Conservation (phyloP, 306 rosid species). For the Purshia tridentata region DNA sequence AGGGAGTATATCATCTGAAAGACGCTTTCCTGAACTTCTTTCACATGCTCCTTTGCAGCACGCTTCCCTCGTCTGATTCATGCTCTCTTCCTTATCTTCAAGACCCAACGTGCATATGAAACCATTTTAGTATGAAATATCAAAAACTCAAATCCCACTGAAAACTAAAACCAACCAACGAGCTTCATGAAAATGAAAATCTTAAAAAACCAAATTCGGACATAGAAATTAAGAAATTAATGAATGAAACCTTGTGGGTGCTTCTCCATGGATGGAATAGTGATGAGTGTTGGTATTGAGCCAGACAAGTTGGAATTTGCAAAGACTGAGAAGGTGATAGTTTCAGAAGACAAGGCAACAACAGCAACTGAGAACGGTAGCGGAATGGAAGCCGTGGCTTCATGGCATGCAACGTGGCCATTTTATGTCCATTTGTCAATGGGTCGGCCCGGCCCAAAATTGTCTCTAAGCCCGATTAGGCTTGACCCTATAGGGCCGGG, state of each 20-base stretch:
- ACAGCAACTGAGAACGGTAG: not conserved
- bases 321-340: not conserved
- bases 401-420: constrained; percentile 42
- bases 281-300: not conserved
- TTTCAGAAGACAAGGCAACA: constrained; percentile 8
- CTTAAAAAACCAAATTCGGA: not conserved
- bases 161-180: not conserved
- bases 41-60: constrained; percentile 30
- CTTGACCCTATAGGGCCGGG: too few species aligned
- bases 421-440: not conserved
- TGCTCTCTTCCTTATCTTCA: constrained; percentile 23
- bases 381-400: constrained; percentile 12
- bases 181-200: not conserved
- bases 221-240: not conserved
- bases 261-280: constrained; percentile 26
- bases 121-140: not conserved
- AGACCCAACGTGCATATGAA: not conserved
- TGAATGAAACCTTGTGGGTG: constrained; percentile 10
- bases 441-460: too few species aligned
- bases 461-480: too few species aligned
- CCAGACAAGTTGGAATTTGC: not conserved
- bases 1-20: constrained; percentile 52
- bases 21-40: constrained; percentile 15
- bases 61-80: constrained; percentile 23
- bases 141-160: not conserved